These are phyloP conservation scores for Sabuloglossum arenarium DNA, from an alignment of 495 filamentous ascomycete genomes.

Conservation along the genomic window DNA sequence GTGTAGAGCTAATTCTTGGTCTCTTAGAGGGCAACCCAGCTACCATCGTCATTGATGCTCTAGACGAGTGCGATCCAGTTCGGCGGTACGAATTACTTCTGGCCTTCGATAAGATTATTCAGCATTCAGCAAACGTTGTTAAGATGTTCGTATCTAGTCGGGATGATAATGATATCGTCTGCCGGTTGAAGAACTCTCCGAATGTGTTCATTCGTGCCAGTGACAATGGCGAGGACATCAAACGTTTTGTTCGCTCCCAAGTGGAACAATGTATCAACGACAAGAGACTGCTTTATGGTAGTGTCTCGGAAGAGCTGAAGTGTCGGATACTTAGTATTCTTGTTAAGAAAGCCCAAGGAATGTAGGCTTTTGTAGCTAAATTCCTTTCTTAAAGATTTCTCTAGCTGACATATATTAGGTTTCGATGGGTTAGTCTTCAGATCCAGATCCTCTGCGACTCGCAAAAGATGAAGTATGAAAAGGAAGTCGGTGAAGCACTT, in stretches of 20 bases:
- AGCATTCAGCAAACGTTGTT: conserved; percentile 2
- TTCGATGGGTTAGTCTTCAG: conserved; percentile 10
- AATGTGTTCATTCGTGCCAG: conserved; percentile 8
- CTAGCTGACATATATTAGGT: conserved; percentile 2
- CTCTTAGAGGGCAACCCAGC: conserved; percentile 2
- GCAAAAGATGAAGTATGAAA: not conserved
- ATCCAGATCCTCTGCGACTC: conserved; percentile 5
- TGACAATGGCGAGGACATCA: conserved; percentile 6
- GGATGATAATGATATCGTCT: conserved; percentile 8
- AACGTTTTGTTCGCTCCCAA: conserved; percentile 4
- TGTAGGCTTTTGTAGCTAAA: conserved; percentile 5
- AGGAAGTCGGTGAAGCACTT: conserved; percentile 3
- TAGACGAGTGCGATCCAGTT: conserved; percentile 7
- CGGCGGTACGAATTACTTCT: conserved; percentile 4
- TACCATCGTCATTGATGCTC: conserved; percentile 7
- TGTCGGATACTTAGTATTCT: not conserved
- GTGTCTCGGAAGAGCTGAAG: not conserved
- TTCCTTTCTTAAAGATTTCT: not conserved
- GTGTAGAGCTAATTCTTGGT: not conserved
- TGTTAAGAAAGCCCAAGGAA: conserved; percentile 3
- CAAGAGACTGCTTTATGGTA: not conserved
- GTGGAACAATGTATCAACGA: conserved; percentile 1
- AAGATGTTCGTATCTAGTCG: conserved; percentile 12
- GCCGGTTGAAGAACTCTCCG: not conserved
- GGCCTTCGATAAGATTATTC: not conserved